phyloP scores from a whole-genome alignment of 1,284 basidiomycete species.

The Pseudozyma hubeiensis region DNA sequence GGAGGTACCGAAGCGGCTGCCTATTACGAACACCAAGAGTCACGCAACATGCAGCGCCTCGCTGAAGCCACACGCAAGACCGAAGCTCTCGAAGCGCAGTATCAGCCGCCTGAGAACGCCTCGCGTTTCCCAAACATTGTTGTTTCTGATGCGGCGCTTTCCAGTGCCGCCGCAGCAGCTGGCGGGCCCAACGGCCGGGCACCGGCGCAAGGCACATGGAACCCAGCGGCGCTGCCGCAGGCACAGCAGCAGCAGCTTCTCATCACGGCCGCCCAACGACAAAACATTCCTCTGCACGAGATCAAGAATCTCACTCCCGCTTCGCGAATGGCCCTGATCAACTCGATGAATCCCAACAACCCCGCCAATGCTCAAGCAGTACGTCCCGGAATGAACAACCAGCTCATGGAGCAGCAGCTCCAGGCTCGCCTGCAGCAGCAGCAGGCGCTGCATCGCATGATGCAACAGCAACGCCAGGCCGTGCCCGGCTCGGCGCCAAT shows the following conservation, averaged over 20 bases:
- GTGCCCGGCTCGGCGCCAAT: constrained; percentile 30
- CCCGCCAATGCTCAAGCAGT: constrained; percentile 43
- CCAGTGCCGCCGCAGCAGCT: constrained; percentile 11
- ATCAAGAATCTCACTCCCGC: constrained; percentile 63
- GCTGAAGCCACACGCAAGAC: constrained; percentile 44
- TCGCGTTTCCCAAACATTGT: constrained; percentile 53
- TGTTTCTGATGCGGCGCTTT: constrained; percentile 31
- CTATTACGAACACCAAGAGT: constrained; percentile 61
- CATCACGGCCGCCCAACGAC: constrained; percentile 57
- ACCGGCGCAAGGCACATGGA: constrained; percentile 36
- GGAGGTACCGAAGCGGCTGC: constrained; percentile 56
- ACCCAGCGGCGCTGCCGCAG: constrained; percentile 46
- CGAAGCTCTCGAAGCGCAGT: constrained; percentile 46
- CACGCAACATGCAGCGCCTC: constrained; percentile 54
- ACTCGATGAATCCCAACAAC: constrained; percentile 56
- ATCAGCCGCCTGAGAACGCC: constrained; percentile 39
- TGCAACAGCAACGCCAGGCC: constrained; percentile 56
- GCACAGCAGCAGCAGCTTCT: constrained; percentile 65
- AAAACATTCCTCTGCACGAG: constrained; percentile 63
- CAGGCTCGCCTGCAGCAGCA: constrained; percentile 58
- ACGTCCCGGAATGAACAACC: constrained; percentile 43
- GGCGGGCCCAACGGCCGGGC: constrained; percentile 30
- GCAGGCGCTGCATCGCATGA: constrained; percentile 54
- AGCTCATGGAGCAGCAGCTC: constrained; percentile 53
- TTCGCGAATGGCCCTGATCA: constrained; percentile 55